phyloP scores from a whole-genome alignment of 1,284 basidiomycete species.

The Fomitiporia mediterranea region DNA sequence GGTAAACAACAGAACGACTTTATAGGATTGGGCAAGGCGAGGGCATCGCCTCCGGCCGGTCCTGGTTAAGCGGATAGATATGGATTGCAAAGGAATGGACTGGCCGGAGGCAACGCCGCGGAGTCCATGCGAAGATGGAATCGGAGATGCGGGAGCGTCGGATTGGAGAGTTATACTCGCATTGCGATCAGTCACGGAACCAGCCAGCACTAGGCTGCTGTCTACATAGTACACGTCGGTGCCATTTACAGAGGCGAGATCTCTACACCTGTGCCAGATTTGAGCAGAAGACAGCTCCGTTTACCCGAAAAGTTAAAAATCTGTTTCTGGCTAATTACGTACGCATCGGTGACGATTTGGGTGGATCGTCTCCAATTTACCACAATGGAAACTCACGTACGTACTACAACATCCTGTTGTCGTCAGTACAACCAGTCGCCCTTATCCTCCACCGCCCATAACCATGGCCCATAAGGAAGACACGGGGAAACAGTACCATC shows the following conservation, averaged over 20 bases:
- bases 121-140: constrained; percentile 10
- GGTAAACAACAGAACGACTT: constrained; percentile 9
- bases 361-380: not conserved
- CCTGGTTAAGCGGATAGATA: constrained; percentile 10
- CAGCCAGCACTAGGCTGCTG: not conserved
- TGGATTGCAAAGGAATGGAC: not conserved
- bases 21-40: constrained; percentile 1
- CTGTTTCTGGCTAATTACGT: constrained; percentile 5
- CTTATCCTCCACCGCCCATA: not conserved
- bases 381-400: not conserved
- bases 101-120: constrained; percentile 6
- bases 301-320: not conserved
- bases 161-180: constrained; percentile 5
- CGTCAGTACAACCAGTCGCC: not conserved
- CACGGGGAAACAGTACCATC: constrained; percentile 47
- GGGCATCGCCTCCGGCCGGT: constrained; percentile 7
- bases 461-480: constrained; percentile 27
- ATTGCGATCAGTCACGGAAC: constrained; percentile 1
- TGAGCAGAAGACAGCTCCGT: not conserved
- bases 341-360: not conserved
- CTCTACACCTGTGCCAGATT: not conserved
- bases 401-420: not conserved
- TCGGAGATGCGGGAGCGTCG: constrained; percentile 16
- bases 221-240: not conserved
- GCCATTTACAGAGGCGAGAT: constrained; percentile 1